Evolutionary conservation across 139 green algal genomes (phyloP).

Genomic region (Gonium pectorale): DNA sequence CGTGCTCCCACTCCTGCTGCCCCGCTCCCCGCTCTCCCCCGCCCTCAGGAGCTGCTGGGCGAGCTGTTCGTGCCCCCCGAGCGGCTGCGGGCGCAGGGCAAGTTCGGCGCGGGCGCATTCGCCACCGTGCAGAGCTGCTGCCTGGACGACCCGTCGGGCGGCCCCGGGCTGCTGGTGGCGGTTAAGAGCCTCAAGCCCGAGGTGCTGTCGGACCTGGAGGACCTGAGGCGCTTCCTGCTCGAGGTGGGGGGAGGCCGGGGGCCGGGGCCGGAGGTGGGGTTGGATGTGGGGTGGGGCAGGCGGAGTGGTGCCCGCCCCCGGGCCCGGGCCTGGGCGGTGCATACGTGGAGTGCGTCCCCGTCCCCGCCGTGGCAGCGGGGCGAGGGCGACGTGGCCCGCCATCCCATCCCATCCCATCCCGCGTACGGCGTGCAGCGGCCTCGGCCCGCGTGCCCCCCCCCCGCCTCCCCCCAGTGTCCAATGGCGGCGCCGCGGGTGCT

Average conservation of each 20-base stretch:
- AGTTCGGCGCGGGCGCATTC: conserved; percentile 71
- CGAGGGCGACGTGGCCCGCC: no score
- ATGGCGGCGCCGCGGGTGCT: no score
- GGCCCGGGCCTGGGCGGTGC: no score
- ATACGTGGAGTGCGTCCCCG: no score
- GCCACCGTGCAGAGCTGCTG: conserved; percentile 63
- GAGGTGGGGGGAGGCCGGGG: not conserved
- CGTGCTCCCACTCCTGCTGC: not conserved
- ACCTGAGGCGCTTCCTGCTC: conserved; percentile 77
- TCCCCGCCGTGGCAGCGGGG: not conserved
- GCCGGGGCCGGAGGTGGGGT: not conserved
- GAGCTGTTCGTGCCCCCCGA: conserved; percentile 60
- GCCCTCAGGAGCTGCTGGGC: conserved; percentile 61
- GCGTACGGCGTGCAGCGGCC: no score
- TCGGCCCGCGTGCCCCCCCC: no score
- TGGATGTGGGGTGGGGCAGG: not conserved
- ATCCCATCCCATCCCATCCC: no score
- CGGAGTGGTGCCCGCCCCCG: no score
- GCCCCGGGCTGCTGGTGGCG: conserved; percentile 56
- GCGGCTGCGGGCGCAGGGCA: conserved; percentile 41
- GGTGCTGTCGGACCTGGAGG: conserved; percentile 64
- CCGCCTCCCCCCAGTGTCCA: no score
- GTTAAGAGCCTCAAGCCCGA: conserved; percentile 78
- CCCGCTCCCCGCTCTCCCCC: not conserved
- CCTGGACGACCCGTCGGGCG: conserved; percentile 12